Evolutionary conservation across 169 alveolate species (phyloP), one percentile per base, ranked within the genome.

Genomic region (Plasmodium ovale): DNA sequence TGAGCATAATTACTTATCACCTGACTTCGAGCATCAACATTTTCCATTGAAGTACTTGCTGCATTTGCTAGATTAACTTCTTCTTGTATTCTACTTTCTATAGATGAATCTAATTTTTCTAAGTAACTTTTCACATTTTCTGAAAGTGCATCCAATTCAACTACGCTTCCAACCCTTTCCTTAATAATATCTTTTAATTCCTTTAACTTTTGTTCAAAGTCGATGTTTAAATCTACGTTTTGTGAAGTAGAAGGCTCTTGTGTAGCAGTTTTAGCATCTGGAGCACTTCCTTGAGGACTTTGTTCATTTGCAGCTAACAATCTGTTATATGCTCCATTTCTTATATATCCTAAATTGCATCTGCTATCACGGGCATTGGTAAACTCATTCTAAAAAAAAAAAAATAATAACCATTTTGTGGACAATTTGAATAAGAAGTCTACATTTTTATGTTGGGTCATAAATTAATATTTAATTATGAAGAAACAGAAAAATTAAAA

Each of bases 151-250:
- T 56, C 59, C 84, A 64, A 70, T 9, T 70, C 65, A 37, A 70
- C 84, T 23, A 67, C 84, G 49, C 49, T 70, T 7, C 49, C 84
- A 4, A 70, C 65, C n/a, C 49, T 70, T 3, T 70, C 84, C 49
- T 35, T 25, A 47, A 70, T 16, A 58, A 27, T 37, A 70, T 70
- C 65, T 25, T 70, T 70, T 31, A 70, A 70, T 19, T 70, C 84
- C 3, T 70, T 70, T 19, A 70, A 47, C 25, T 70, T 70, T 47
- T 23, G 4, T 9, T 70, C 84, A 70, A 70, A 25, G n/a, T 70
- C 65, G 0, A 49, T 47, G 33, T 70, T 70, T 70, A 25, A 21
- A 7, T 70, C 51, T n/a, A 19, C 9, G 12, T 21, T 10, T 3
- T 49, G 84, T 69, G 64, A 44, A 47, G 29, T 42, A 14, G 65